phyloP scores from a whole-genome alignment of 176 grass and related monocot species.

The Rhynchospora pubera region DNA sequence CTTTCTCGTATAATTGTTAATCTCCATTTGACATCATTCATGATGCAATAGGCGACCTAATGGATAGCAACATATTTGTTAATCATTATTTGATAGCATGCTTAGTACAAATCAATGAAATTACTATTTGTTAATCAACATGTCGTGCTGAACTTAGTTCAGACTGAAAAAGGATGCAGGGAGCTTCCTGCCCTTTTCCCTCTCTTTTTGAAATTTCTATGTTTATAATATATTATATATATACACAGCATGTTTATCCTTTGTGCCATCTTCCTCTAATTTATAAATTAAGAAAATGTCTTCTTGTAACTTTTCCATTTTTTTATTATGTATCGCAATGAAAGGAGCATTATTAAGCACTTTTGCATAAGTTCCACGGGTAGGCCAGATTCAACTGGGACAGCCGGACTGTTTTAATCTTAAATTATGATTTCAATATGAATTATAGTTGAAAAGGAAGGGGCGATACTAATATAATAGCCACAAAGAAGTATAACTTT shows the following conservation, averaged over 20 bases:
- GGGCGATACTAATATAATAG: too few relatives aligned
- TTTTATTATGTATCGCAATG: not conserved
- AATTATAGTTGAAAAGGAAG: too few relatives aligned
- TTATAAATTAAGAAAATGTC: not conserved
- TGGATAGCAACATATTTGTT: slow-evolving; percentile 3
- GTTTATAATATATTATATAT: not conserved
- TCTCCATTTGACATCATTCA: not conserved
- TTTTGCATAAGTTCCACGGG: not conserved
- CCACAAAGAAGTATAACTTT: too few relatives aligned
- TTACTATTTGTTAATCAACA: not conserved
- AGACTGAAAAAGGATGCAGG: not conserved
- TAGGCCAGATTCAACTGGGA: not conserved
- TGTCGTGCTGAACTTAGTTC: slow-evolving; percentile 6
- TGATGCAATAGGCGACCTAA: slow-evolving; percentile 9
- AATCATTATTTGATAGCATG: slow-evolving; percentile 13
- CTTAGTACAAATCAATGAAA: not conserved
- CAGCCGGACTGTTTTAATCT: too few relatives aligned
- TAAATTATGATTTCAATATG: too few relatives aligned
- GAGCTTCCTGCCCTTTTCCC: slow-evolving; percentile 8
- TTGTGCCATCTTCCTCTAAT: not conserved
- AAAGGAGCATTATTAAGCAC: not conserved
- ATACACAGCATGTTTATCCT: not conserved
- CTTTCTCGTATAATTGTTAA: not conserved
- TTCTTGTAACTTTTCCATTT: not conserved
- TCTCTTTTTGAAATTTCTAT: slow-evolving; percentile 12